phyloP scores from a whole-genome alignment of 1,284 basidiomycete genomes.

The Sutorius eximius region DNA sequence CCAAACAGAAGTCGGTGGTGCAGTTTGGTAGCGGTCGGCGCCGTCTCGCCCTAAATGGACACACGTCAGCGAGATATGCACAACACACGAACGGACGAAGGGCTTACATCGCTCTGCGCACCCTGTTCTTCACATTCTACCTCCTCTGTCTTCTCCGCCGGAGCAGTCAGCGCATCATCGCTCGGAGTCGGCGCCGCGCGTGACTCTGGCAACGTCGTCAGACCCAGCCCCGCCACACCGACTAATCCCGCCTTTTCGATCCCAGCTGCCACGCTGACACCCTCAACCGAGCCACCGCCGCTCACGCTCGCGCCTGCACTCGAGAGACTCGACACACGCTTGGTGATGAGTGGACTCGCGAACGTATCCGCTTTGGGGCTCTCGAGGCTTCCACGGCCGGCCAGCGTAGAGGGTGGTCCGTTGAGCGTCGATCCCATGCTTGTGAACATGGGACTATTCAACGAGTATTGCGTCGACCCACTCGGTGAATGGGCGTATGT shows the following conservation, averaged over 20 bases:
- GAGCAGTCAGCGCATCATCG: constrained; percentile 53
- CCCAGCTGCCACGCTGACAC: constrained; percentile 11
- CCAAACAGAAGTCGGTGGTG: constrained; percentile 59
- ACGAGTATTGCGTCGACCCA: constrained; percentile 41
- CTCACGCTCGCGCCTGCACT: constrained; percentile 30
- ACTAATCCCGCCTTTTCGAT: constrained; percentile 18
- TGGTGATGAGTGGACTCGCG: constrained; percentile 18
- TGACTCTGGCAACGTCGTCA: constrained; percentile 34
- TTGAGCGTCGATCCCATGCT: constrained; percentile 28
- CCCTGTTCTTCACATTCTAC: constrained; percentile 56
- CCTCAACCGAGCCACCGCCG: constrained; percentile 25
- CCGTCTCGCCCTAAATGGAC: constrained; percentile 43
- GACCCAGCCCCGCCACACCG: constrained; percentile 30
- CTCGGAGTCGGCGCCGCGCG: constrained; percentile 60
- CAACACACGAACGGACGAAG: constrained; percentile 1
- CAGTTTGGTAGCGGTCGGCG: constrained; percentile 31
- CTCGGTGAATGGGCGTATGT: constrained; percentile 35
- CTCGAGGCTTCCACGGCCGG: constrained; percentile 38
- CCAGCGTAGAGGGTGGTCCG: constrained; percentile 23
- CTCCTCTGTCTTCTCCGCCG: constrained; percentile 35
- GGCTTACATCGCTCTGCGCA: constrained; percentile 66
- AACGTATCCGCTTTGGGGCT: constrained; percentile 39
- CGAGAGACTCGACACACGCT: constrained; percentile 34
- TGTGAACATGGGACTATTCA: constrained; percentile 36
- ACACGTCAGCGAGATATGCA: neutral